A percentile compares a stretch with the other conserved stretches of the same genome.
phyloP scores from a whole-genome alignment of 148 eudicot genomes.

The Chenopodium album region DNA sequence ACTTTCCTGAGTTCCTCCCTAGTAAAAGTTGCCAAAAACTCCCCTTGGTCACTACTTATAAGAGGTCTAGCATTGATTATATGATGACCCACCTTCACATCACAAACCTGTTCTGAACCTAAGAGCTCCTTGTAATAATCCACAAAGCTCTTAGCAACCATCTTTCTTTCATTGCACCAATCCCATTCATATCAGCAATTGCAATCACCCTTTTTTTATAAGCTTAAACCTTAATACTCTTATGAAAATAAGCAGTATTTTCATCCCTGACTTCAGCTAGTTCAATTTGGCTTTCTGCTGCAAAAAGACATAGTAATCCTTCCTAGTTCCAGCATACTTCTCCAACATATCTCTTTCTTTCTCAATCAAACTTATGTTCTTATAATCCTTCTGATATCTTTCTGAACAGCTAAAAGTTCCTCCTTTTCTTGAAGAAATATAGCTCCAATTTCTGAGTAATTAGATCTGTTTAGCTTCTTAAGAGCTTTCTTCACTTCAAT shows the following conservation, averaged over 20 bases:
- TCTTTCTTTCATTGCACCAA: fast-evolving
- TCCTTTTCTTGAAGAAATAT: neutral
- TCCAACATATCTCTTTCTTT: no score
- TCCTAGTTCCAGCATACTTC: no score
- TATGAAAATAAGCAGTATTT: neutral
- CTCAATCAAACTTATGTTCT: neutral
- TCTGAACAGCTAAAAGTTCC: neutral
- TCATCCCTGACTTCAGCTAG: neutral
- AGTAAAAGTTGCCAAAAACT: neutral
- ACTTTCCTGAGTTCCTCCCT: neutral
- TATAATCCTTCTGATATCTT: neutral
- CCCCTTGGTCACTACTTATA: neutral
- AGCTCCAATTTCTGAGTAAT: neutral
- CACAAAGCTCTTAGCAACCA: neutral
- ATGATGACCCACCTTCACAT: no score
- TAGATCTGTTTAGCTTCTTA: neutral
- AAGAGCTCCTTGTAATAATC: neutral
- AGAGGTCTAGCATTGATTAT: neutral
- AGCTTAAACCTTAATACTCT: neutral
- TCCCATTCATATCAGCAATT: neutral
- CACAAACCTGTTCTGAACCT: neutral
- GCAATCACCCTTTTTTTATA: no score
- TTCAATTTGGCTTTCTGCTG: neutral
- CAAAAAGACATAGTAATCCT: no score
- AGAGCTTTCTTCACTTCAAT: neutral